Conservation (phyloP, 225 moss, liverwort and hornwort species). For the Physcomitrellopsis africana region DNA sequence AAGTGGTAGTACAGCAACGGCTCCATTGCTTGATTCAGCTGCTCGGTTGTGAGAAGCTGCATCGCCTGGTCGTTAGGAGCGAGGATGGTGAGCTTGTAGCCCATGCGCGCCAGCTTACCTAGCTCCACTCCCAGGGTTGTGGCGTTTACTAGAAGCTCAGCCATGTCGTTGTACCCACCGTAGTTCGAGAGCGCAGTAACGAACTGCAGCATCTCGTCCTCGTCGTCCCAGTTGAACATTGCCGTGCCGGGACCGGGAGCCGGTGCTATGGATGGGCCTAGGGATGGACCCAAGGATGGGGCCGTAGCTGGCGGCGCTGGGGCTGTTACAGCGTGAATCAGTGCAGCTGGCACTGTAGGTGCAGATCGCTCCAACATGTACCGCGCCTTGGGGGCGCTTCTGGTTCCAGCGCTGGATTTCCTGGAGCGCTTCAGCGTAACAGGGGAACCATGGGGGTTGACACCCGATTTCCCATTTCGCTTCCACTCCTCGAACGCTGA, state of each 20-base stretch:
- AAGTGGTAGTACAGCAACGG: slow-evolving; percentile 75
- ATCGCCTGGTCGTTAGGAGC: slow-evolving; percentile 90
- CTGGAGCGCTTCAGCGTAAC: slow-evolving; percentile 29
- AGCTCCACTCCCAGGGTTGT: slow-evolving; percentile 76
- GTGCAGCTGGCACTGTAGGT: slow-evolving; percentile 5
- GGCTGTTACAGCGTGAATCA: not conserved
- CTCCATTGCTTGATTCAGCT: slow-evolving; percentile 76
- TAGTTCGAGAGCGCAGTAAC: slow-evolving; percentile 63
- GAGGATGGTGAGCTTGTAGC: slow-evolving; percentile 75
- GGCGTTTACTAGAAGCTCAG: slow-evolving; percentile 73
- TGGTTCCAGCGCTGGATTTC: not conserved
- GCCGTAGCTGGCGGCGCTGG: slow-evolving; percentile 25
- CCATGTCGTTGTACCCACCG: slow-evolving; percentile 84
- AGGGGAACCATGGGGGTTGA: slow-evolving; percentile 56
- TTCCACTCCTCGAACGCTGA: slow-evolving; percentile 56
- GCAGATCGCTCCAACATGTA: slow-evolving; percentile 35
- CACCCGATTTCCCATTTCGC: slow-evolving; percentile 28
- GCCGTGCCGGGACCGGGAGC: slow-evolving; percentile 70
- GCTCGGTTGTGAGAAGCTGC: slow-evolving; percentile 61
- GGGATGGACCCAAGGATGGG: not conserved
- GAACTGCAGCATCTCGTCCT: slow-evolving; percentile 61
- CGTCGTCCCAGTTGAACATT: slow-evolving; percentile 42
- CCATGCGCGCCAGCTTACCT: slow-evolving; percentile 63
- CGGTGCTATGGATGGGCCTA: slow-evolving; percentile 53
- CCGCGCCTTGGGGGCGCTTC: not conserved